A percentile compares a stretch with the other conserved stretches of the same genome.
These are phyloP conservation scores for Solanum hybrid DNA, from an alignment of 305 asterid genomes.

Conservation along the genomic window DNA sequence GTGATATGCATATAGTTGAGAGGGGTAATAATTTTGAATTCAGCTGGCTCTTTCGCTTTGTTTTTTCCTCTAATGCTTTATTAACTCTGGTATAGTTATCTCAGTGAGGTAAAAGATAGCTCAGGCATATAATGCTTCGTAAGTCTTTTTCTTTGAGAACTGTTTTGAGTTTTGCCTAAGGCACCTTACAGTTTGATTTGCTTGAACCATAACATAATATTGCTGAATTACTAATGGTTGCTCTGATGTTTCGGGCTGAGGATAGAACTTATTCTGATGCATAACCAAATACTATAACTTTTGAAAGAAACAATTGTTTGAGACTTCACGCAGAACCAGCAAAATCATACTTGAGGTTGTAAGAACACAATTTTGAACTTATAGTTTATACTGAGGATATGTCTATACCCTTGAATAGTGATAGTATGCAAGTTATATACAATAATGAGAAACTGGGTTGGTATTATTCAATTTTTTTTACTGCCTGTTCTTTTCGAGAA, in stretches of 20 bases:
- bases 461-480: neutral
- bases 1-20: neutral
- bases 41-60: neutral
- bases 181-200: neutral
- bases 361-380: neutral
- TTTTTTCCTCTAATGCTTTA: neutral
- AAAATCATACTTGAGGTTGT: neutral
- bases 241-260: neutral
- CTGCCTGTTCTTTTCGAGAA: neutral
- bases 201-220: neutral
- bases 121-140: neutral
- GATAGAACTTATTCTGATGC: neutral
- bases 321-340: neutral
- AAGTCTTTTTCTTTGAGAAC: neutral
- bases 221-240: neutral
- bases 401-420: neutral
- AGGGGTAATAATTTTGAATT: neutral
- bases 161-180: neutral
- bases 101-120: neutral
- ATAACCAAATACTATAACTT: neutral
- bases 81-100: neutral
- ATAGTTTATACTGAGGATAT: neutral
- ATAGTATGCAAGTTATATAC: neutral
- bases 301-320: neutral
- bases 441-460: neutral